phyloP scores from a whole-genome alignment of 257 asterid species.

The Linderniella brevidens region DNA sequence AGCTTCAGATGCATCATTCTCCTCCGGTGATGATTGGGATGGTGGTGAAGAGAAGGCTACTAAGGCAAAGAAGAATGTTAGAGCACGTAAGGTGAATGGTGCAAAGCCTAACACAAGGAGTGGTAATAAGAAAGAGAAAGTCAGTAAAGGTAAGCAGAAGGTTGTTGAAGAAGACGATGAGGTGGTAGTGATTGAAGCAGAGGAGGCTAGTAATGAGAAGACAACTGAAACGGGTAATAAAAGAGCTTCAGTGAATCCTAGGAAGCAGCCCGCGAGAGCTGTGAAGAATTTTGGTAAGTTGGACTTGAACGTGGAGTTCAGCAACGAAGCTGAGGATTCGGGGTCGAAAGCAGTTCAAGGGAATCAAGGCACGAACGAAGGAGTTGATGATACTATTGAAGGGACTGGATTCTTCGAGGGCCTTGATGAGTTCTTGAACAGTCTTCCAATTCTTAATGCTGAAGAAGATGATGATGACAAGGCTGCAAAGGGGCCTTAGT shows the following conservation, averaged over 20 bases:
- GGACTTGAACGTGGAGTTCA: conserved; percentile 87
- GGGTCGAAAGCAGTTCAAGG: conserved; percentile 37
- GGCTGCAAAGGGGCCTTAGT: conserved; percentile 65
- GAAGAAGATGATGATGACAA: conserved; percentile 77
- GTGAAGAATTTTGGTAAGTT: conserved; percentile 58
- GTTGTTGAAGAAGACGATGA: conserved; percentile 19
- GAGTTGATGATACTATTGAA: conserved; percentile 73
- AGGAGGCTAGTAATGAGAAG: conserved; percentile 16
- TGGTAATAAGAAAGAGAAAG: conserved; percentile 27
- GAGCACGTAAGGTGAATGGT: too few relatives aligned
- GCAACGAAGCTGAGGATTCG: conserved; percentile 77
- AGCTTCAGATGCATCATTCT: conserved; percentile 46
- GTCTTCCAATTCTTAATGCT: conserved; percentile 72
- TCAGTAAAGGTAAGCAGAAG: conserved; percentile 32
- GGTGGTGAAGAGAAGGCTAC: conserved; percentile 17
- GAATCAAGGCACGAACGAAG: conserved; percentile 35
- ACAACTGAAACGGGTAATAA: conserved; percentile 35
- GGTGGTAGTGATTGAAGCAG: conserved; percentile 28
- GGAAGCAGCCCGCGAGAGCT: conserved; percentile 61
- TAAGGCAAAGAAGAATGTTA: conserved; percentile 1
- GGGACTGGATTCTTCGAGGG: conserved; percentile 92
- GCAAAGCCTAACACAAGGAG: conserved; percentile 10
- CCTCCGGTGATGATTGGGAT: conserved; percentile 58
- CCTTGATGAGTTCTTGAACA: conserved; percentile 83
- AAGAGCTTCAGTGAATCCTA: conserved; percentile 22